Evolutionary conservation across 768 basidiomycete species (phyloP).

Genomic region (Pholiota molesta): DNA sequence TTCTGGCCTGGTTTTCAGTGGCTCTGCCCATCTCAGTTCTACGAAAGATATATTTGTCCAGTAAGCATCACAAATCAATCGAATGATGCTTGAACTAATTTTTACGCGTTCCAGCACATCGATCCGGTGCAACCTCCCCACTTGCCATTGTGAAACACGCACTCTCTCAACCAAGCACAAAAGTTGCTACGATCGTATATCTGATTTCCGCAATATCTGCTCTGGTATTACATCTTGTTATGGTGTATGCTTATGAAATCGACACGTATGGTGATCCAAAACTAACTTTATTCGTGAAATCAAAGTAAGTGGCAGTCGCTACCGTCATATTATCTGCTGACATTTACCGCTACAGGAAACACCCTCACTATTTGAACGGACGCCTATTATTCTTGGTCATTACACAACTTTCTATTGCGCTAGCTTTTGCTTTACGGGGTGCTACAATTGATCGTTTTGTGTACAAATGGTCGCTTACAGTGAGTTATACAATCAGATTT

Average conservation of each 20-base stretch:
- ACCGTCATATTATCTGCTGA: background rate
- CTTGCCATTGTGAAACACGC: constrained; percentile 48
- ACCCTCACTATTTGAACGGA: constrained; percentile 75
- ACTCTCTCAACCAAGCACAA: constrained; percentile 48
- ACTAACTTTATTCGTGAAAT: constrained; percentile 65
- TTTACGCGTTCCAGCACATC: constrained; percentile 37
- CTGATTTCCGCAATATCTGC: constrained; percentile 47
- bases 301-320: constrained; percentile 46
- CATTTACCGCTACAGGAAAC: constrained; percentile 49
- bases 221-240: constrained; percentile 43
- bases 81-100: background rate
- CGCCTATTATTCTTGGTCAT: constrained; percentile 61
- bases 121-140: constrained; percentile 55
- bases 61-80: constrained; percentile 39
- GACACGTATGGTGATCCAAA: constrained; percentile 37
- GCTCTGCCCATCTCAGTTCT: constrained; percentile 61
- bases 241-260: constrained; percentile 38
- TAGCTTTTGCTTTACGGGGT: constrained; percentile 55
- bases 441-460: constrained; percentile 65
- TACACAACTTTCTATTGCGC: constrained; percentile 52
- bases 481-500: constrained; percentile 13
- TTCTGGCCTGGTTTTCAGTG: constrained; percentile 50
- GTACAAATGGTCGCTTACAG: constrained; percentile 42
- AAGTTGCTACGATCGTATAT: constrained; percentile 49
- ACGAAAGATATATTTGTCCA: constrained; percentile 60